Conservation (phyloP, 164 flowering plant species). For the Magnolia kwangsiensis region DNA sequence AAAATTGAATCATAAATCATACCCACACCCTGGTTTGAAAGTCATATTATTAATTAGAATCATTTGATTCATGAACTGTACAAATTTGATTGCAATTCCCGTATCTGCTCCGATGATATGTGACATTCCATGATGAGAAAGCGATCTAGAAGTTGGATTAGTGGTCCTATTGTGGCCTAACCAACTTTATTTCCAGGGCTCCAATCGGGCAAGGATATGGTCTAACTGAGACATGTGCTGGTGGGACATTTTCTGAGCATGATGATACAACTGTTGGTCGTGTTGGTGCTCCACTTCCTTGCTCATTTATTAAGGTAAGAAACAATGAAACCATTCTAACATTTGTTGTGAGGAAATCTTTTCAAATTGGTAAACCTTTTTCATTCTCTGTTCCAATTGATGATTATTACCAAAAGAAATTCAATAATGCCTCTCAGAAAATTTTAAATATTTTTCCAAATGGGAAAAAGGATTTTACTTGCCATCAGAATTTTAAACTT, state of each 20-base stretch:
- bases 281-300: constrained; percentile 98
- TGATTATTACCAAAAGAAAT: neutral
- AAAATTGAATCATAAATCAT: no score
- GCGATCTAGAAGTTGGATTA: neutral
- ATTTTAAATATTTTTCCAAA: no score
- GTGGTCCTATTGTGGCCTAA: neutral
- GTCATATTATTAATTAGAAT: no score
- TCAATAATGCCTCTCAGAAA: no score
- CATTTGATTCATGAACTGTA: no score
- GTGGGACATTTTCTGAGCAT: constrained; percentile 83
- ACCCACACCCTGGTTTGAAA: no score
- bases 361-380: neutral
- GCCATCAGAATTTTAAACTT: neutral
- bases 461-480: neutral
- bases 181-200: constrained; percentile 45
- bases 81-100: no score
- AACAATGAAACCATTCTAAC: neutral
- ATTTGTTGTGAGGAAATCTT: neutral
- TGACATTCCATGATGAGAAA: neutral
- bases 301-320: constrained; percentile 75
- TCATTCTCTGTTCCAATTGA: neutral
- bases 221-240: constrained; percentile 96
- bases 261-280: constrained; percentile 96
- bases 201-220: constrained; percentile 99
- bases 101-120: no score